Evolutionary conservation across 257 asterid genomes (phyloP).

Genomic region (Leptodermis oblonga): DNA sequence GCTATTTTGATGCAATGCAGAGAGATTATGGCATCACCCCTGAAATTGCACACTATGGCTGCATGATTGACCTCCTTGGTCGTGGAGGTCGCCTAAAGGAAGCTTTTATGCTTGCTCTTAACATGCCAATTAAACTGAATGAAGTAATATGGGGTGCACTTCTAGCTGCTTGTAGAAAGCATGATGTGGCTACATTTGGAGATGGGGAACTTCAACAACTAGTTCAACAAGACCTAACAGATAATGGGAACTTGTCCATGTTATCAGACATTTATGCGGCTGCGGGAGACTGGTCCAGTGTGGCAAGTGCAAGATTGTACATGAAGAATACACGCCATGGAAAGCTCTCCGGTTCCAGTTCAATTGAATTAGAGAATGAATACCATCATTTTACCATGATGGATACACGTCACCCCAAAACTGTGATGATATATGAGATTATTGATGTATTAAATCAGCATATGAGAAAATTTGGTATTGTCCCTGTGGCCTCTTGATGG

Average conservation of each 20-base stretch:
- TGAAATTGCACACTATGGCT: slow-evolving; percentile 72
- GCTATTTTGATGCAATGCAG: slow-evolving; percentile 56
- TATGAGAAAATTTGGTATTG: slow-evolving; percentile 37
- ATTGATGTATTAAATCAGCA: slow-evolving; percentile 47
- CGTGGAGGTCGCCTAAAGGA: slow-evolving; percentile 69
- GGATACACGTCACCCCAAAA: slow-evolving; percentile 60
- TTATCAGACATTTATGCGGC: slow-evolving; percentile 57
- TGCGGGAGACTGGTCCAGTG: slow-evolving; percentile 63
- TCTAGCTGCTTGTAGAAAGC: slow-evolving; percentile 70
- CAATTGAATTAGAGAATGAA: slow-evolving; percentile 45
- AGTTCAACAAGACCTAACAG: slow-evolving; percentile 40
- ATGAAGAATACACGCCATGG: slow-evolving; percentile 40
- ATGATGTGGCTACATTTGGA: slow-evolving; percentile 41
- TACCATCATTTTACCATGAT: slow-evolving; percentile 57
- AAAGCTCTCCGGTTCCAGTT: slow-evolving; percentile 55
- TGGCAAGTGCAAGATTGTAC: slow-evolving; percentile 46
- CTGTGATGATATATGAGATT: slow-evolving; percentile 52
- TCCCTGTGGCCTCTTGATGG: slow-evolving; percentile 21
- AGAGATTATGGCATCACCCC: slow-evolving; percentile 48
- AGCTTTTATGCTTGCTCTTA: slow-evolving; percentile 50
- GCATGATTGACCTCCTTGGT: slow-evolving; percentile 75
- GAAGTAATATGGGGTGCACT: slow-evolving; percentile 69
- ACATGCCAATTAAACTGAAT: slow-evolving; percentile 81
- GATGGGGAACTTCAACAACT: slow-evolving; percentile 45
- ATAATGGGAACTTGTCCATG: slow-evolving; percentile 41